Evolutionary conservation across 1,284 basidiomycete genomes (phyloP).

Genomic region (Inonotus obliquus): DNA sequence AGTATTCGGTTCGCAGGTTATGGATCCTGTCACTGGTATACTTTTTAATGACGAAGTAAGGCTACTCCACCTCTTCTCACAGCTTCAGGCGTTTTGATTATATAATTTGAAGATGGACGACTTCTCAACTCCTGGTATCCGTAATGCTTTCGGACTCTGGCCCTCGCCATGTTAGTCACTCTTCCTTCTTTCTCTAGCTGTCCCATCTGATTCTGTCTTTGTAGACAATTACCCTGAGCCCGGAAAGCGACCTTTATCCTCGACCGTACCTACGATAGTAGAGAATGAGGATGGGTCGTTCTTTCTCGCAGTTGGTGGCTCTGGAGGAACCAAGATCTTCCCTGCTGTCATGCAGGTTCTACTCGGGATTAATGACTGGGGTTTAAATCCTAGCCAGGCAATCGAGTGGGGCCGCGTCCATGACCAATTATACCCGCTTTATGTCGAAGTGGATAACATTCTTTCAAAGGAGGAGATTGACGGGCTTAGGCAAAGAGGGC

Average conservation of each 20-base stretch:
- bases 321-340: conserved; percentile 87
- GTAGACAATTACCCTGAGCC: conserved; percentile 84
- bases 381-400: conserved; percentile 72
- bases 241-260: conserved; percentile 85
- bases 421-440: conserved; percentile 77
- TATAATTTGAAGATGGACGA: conserved; percentile 69
- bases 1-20: conserved; percentile 81
- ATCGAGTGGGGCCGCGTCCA: conserved; percentile 90
- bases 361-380: conserved; percentile 76
- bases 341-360: conserved; percentile 76
- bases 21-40: conserved; percentile 82
- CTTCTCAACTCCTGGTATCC: conserved; percentile 76
- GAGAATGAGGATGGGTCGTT: conserved; percentile 71
- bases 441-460: conserved; percentile 61
- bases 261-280: conserved; percentile 76
- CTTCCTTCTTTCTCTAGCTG: conserved; percentile 1
- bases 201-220: neutral
- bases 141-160: conserved; percentile 81
- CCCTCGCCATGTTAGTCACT: conserved; percentile 71
- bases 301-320: conserved; percentile 73
- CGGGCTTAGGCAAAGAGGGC: conserved; percentile 57
- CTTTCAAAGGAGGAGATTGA: conserved; percentile 52
- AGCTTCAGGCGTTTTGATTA: neutral
- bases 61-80: neutral
- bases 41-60: conserved; percentile 82